phyloP scores from a whole-genome alignment of 1,284 basidiomycete species.

The Ustilago crameri region DNA sequence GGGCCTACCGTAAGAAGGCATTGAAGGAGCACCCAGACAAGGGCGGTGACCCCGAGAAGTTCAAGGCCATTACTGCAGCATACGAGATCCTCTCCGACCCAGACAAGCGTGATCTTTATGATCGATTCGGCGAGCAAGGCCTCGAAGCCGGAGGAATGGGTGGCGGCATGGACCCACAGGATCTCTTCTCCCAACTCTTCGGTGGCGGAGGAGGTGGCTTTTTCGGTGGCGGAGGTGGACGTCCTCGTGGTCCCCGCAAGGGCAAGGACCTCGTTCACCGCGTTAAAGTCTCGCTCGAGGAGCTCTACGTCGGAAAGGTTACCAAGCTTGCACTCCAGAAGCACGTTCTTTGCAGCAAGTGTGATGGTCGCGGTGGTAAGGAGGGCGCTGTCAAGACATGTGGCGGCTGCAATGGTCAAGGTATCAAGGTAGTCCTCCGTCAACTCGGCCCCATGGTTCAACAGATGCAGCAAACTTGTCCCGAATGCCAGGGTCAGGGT shows the following conservation, averaged over 20 bases:
- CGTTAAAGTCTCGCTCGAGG: slow-evolving; percentile 93
- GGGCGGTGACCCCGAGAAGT: slow-evolving; percentile 91
- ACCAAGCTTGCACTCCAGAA: slow-evolving; percentile 97
- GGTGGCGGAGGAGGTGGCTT: slow-evolving; percentile 75
- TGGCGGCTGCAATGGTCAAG: slow-evolving; percentile 84
- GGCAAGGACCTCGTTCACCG: slow-evolving; percentile 99
- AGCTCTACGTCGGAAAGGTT: slow-evolving; percentile 97
- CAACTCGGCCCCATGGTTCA: slow-evolving; percentile 99
- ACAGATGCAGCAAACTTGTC: slow-evolving; percentile 95
- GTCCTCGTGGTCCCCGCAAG: slow-evolving; percentile 85
- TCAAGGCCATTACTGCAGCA: slow-evolving; percentile 97
- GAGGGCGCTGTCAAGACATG: slow-evolving; percentile 91
- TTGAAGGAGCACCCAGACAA: slow-evolving; percentile 84
- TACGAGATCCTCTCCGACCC: slow-evolving; percentile 94
- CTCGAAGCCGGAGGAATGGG: slow-evolving; percentile 74
- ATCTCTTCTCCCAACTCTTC: slow-evolving; percentile 97
- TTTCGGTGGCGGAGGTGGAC: slow-evolving; percentile 74
- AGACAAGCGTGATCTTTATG: slow-evolving; percentile 79
- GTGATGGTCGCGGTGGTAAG: slow-evolving; percentile 96
- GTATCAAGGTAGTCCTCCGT: slow-evolving; percentile 88
- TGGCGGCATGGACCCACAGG: slow-evolving; percentile 96
- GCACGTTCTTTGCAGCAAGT: slow-evolving; percentile 91
- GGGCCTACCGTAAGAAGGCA: slow-evolving; percentile 61
- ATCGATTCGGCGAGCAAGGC: slow-evolving; percentile 92
- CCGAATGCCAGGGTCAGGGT: slow-evolving; percentile 89